Evolutionary conservation across 2,329 filamentous ascomycete species (phyloP).

Genomic region (Claviceps sp.): DNA sequence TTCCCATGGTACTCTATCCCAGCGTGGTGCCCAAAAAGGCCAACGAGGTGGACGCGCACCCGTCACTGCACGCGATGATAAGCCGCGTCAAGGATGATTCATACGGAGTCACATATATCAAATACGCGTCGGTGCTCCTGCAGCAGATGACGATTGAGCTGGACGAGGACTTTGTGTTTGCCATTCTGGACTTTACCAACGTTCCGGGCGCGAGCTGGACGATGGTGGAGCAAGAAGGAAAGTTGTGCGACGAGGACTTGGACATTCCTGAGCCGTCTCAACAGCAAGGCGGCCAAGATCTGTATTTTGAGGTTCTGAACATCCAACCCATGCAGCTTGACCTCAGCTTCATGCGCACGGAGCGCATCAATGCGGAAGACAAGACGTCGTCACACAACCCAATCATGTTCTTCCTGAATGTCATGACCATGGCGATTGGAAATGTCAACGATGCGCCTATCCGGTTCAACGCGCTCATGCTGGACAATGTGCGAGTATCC

Average conservation of each 20-base stretch:
- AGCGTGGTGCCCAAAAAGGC: slow-evolving; percentile 96
- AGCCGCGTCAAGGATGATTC: slow-evolving; percentile 96
- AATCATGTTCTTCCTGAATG: slow-evolving; percentile 96
- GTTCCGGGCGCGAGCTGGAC: slow-evolving; percentile 78
- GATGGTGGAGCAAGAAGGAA: slow-evolving; percentile 56
- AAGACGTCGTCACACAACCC: slow-evolving; percentile 84
- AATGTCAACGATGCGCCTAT: slow-evolving; percentile 98
- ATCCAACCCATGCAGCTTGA: slow-evolving; percentile 98
- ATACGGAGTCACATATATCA: slow-evolving; percentile 95
- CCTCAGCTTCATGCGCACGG: slow-evolving; percentile 91
- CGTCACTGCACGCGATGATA: slow-evolving; percentile 81
- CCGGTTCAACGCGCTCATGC: slow-evolving; percentile 79
- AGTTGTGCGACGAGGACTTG: slow-evolving; percentile 76
- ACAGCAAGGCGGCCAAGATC: slow-evolving; percentile 75
- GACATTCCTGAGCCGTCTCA: slow-evolving; percentile 87
- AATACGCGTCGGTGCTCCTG: slow-evolving; percentile 84
- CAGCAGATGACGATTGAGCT: slow-evolving; percentile 98
- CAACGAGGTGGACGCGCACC: slow-evolving; percentile 91
- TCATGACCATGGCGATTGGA: slow-evolving; percentile 97
- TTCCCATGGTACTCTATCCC: slow-evolving; percentile 92
- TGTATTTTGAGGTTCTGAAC: slow-evolving; percentile 95
- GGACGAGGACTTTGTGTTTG: slow-evolving; percentile 96
- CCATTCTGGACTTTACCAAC: slow-evolving; percentile 87
- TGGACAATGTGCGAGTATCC: slow-evolving; percentile 91
- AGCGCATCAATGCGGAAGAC: slow-evolving; percentile 91